phyloP scores from a whole-genome alignment of 495 filamentous ascomycete species.

The Neurospora sp. region DNA sequence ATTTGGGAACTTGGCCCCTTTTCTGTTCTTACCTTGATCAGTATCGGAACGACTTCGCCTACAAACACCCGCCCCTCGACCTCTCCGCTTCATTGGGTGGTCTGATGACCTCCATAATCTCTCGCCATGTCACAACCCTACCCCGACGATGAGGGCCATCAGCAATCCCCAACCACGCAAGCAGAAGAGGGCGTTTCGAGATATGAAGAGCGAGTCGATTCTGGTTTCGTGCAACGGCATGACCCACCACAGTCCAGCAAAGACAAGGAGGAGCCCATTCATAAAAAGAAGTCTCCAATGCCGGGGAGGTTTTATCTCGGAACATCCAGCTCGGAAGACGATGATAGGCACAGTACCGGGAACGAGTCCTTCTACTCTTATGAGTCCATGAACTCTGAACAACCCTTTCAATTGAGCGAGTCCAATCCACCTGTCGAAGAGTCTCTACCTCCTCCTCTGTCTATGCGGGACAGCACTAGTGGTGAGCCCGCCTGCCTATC shows the following conservation, averaged over 20 bases:
- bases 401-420: background rate
- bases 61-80: background rate
- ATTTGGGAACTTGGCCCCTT: background rate
- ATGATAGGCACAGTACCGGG: background rate
- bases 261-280: background rate
- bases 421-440: background rate
- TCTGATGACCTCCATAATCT: background rate
- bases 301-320: background rate
- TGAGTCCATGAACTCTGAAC: background rate
- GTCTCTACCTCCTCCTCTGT: background rate
- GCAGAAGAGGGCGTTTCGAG: background rate
- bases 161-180: background rate
- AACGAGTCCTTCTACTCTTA: background rate
- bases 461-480: background rate
- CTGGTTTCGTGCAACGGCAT: background rate
- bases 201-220: background rate
- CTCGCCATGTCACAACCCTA: background rate
- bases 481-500: background rate
- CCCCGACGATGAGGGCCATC: background rate
- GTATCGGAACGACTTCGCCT: background rate
- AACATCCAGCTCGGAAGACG: background rate
- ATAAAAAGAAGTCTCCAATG: background rate
- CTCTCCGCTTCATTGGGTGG: background rate
- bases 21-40: background rate
- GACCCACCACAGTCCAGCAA: background rate